These are phyloP conservation scores for Entomortierella parvispora DNA, from an alignment of 192 early-diverging fungal genomes.

Conservation along the genomic window DNA sequence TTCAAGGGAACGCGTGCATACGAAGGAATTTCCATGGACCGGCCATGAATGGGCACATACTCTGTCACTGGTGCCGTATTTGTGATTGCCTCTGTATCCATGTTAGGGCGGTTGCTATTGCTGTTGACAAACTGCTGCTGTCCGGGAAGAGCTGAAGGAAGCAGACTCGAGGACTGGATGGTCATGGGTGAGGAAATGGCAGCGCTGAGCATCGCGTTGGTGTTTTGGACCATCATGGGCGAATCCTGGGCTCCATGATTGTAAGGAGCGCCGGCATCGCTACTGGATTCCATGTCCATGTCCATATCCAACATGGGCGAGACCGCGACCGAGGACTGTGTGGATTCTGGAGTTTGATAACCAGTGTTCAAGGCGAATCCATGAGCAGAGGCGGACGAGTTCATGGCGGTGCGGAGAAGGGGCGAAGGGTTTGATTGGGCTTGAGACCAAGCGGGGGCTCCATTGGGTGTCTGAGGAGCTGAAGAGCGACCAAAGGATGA, in stretches of 20 bases:
- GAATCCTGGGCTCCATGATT: no score
- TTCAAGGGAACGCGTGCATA: conserved; percentile 43
- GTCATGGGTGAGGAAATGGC: background rate
- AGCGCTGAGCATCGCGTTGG: conserved; percentile 10
- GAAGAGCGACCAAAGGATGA: conserved; percentile 13
- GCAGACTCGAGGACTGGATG: background rate
- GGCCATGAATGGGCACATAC: conserved; percentile 43
- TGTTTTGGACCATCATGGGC: conserved; percentile 21
- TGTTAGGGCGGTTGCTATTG: conserved; percentile 3
- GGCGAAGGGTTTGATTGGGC: conserved; percentile 21
- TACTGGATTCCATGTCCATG: conserved; percentile 33
- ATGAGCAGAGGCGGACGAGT: background rate
- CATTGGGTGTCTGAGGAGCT: conserved; percentile 12
- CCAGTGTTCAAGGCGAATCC: conserved; percentile 5
- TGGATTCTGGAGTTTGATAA: conserved; percentile 42
- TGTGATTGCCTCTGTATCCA: no score
- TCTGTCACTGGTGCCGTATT: background rate
- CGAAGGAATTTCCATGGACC: conserved; percentile 49
- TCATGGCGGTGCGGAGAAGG: conserved; percentile 18
- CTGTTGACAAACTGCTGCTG: conserved; percentile 1
- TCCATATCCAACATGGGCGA: conserved; percentile 19
- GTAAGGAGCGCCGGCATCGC: background rate
- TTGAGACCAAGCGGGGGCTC: background rate
- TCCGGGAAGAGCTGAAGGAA: conserved; percentile 30
- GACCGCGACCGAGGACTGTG: conserved; percentile 4